Conservation (phyloP, 306 rosid genomes). For the Rosa persica region DNA sequence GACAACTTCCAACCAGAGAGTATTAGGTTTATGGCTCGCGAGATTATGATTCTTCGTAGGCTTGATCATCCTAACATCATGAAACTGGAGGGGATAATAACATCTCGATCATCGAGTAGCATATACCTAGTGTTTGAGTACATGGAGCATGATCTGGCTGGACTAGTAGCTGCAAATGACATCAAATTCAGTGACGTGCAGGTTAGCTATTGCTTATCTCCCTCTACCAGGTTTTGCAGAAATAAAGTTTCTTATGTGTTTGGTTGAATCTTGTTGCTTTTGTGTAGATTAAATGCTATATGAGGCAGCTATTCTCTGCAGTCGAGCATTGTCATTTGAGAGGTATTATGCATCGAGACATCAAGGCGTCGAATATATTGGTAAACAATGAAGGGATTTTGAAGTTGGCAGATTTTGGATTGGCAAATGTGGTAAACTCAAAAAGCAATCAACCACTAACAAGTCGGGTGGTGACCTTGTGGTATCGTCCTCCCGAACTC, state of each 20-base stretch:
- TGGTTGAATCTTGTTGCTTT: neutral
- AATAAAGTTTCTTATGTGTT: neutral
- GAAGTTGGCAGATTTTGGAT: constrained; percentile 92
- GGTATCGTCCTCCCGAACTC: constrained; percentile 99
- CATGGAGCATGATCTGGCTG: constrained; percentile 99
- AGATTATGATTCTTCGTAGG: constrained; percentile 79
- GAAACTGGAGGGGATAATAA: constrained; percentile 85
- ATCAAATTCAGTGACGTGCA: constrained; percentile 66
- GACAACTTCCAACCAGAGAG: constrained; percentile 92
- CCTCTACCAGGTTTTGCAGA: neutral
- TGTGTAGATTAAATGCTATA: constrained; percentile 79
- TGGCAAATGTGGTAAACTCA: constrained; percentile 67
- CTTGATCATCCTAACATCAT: constrained; percentile 97
- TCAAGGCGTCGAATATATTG: constrained; percentile 86
- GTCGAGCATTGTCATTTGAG: constrained; percentile 94
- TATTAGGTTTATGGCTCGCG: constrained; percentile 94
- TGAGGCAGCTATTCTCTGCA: constrained; percentile 93
- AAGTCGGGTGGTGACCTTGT: constrained; percentile 89
- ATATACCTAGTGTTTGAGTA: constrained; percentile 94
- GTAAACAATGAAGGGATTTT: constrained; percentile 84
- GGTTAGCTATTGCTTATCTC: constrained; percentile 39
- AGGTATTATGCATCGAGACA: constrained; percentile 92
- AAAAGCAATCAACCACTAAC: constrained; percentile 65
- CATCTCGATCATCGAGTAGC: constrained; percentile 73
- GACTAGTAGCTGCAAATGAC: constrained; percentile 73